Percentiles rank a stretch among this genome's conserved stretches.
These are phyloP conservation scores for Apostasia ramifera DNA, from an alignment of 106 monocot species.

Conservation along the genomic window DNA sequence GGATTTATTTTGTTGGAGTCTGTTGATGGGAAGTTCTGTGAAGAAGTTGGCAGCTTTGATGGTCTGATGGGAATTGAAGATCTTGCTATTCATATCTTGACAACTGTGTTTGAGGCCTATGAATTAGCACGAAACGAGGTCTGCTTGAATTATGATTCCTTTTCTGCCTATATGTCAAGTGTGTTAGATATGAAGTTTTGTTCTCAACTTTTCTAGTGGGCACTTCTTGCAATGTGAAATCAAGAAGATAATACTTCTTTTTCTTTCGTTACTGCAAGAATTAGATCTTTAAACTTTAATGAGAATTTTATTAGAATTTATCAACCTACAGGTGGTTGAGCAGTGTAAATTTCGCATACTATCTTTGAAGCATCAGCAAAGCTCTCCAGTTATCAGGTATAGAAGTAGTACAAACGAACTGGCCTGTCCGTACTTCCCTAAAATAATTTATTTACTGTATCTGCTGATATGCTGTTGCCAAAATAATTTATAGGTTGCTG, in stretches of 20 bases:
- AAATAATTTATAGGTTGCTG: constrained; percentile 47
- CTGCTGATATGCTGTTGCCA: background rate
- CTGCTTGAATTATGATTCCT: constrained; percentile 1
- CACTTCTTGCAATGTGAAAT: no score
- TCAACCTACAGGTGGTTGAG: constrained; percentile 59
- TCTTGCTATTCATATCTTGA: constrained; percentile 61
- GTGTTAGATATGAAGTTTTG: no score
- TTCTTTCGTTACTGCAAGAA: no score
- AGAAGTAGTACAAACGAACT: background rate
- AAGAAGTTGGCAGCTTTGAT: constrained; percentile 12
- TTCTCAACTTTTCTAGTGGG: no score
- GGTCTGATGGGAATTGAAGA: constrained; percentile 58
- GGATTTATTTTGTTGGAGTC: constrained; percentile 73
- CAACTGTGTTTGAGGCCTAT: constrained; percentile 68
- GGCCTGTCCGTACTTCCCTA: background rate
- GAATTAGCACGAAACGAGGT: constrained; percentile 77
- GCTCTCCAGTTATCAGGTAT: constrained; percentile 61
- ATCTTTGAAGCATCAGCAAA: constrained; percentile 63
- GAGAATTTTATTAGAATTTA: no score
- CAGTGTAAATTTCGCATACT: constrained; percentile 83
- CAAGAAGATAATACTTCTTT: no score
- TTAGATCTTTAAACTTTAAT: no score
- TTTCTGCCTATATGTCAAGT: background rate
- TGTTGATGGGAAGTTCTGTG: constrained; percentile 20
- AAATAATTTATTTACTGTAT: constrained; percentile 1